phyloP scores from a whole-genome alignment of 768 basidiomycete genomes.

The Gloeophyllum trabeum region DNA sequence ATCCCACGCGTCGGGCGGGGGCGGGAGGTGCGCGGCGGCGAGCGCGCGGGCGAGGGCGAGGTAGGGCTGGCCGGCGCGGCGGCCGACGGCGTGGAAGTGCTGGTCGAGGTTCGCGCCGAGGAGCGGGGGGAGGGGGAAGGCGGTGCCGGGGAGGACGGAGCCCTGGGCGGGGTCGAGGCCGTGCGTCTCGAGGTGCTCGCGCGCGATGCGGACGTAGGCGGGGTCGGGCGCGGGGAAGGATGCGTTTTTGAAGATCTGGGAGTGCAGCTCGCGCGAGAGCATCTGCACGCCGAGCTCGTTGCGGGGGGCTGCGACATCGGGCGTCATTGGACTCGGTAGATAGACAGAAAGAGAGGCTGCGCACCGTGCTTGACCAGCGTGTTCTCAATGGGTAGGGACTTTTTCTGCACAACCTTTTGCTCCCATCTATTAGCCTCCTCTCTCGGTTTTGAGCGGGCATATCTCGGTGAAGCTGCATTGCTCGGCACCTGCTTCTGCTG shows the following conservation, averaged over 20 bases:
- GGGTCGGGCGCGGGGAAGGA: constrained; percentile 51
- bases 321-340: no score
- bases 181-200: constrained; percentile 71
- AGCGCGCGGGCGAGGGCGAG: constrained; percentile 55
- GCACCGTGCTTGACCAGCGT: no score
- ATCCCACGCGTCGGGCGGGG: constrained; percentile 42
- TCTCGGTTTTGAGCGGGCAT: no score
- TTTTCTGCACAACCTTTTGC: no score
- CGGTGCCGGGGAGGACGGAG: constrained; percentile 67
- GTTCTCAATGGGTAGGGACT: no score
- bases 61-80: constrained; percentile 64
- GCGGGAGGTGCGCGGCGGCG: constrained; percentile 41
- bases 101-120: constrained; percentile 75
- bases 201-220: constrained; percentile 62
- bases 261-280: constrained; percentile 69
- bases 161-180: constrained; percentile 71
- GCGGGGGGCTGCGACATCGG: constrained; percentile 65
- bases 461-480: no score
- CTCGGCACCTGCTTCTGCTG: no score
- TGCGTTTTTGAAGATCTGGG: constrained; percentile 69
- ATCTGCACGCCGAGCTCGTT: constrained; percentile 93
- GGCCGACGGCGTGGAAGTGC: constrained; percentile 81
- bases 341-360: no score
- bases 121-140: constrained; percentile 75
- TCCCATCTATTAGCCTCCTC: no score